Base-by-base conservation (phyloP, 2,329 filamentous ascomycete species). In the Diaporthe sp. region DNA sequence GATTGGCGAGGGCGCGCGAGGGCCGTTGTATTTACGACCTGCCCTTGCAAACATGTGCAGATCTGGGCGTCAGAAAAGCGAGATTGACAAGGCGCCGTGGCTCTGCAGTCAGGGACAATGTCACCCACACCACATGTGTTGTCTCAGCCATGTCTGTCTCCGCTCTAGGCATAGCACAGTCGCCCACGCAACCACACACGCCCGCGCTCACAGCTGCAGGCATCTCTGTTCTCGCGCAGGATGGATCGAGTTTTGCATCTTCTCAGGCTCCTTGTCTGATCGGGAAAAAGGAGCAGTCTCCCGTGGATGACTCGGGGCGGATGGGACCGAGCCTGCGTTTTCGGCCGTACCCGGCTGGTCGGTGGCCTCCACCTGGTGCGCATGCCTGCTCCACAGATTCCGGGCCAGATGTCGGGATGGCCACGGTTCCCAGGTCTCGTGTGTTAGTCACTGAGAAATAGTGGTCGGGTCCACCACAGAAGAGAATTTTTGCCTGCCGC, bases 31-130 rank as follows among this genome's bases (percentile, higher is more conserved):
- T 66, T n/a, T 65, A 59, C 19, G 30, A 42, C 50, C 30, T 25
- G 47, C 42, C n/a, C 19, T 53, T 50, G 56, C 22, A 59, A 50
- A 58, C n/a, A 42, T 17, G n/a, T 73, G 55, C 30, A 72, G 61
- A 74, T 61, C 55, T 66, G 83, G 83, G 76, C 81, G 76, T 75
- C 81, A 61, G 19, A 10, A 70, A 66, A 73, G 73, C 71, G 73
- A 75, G 70, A 75, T 73, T 75, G 73, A 75, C 73, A 75, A 50
- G 63, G 44, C 70, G 73, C 73, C 73, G 56, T 73, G 70, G 70
- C 70, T 65, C 39, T 72, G 51, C 44, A 37, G 27, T 44, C 35
- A 55, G 32, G 59, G 30, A 51, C 37, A 63, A 56, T 58, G 44
- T 47, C 30, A 53, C 25, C 37, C 63, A 72, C 47, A 51, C 61